Evolutionary conservation across 495 filamentous ascomycete genomes (phyloP).

Genomic region (Penicillium goetzii): DNA sequence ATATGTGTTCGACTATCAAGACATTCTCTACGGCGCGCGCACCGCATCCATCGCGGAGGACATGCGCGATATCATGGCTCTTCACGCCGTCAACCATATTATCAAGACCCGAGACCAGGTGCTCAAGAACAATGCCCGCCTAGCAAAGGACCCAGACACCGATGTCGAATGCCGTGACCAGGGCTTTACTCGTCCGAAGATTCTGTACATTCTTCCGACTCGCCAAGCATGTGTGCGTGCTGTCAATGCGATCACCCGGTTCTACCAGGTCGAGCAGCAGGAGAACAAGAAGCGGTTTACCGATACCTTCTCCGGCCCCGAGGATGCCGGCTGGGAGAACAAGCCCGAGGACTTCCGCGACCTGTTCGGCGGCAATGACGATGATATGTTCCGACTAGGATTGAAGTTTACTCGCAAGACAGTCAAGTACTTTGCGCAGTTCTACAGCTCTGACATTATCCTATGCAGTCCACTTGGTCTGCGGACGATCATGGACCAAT

Average conservation of each 20-base stretch:
- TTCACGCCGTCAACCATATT: constrained; percentile 88
- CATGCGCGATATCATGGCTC: constrained; percentile 71
- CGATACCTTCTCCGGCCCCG: constrained; percentile 70
- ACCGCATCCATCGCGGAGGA: constrained; percentile 63
- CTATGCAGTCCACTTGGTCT: constrained; percentile 87
- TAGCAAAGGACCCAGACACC: constrained; percentile 61
- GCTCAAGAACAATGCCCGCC: constrained; percentile 84
- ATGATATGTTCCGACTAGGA: constrained; percentile 93
- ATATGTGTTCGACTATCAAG: constrained; percentile 72
- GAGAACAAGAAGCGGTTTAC: constrained; percentile 93
- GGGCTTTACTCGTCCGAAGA: constrained; percentile 92
- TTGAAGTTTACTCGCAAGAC: constrained; percentile 95
- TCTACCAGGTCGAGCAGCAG: constrained; percentile 84
- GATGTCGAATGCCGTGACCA: constrained; percentile 87
- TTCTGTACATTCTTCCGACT: constrained; percentile 87
- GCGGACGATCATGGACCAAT: constrained; percentile 82
- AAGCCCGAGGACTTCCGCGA: constrained; percentile 89
- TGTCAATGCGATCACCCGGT: constrained; percentile 69
- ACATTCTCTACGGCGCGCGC: constrained; percentile 77
- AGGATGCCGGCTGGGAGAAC: constrained; percentile 65
- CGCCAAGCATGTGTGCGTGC: constrained; percentile 78
- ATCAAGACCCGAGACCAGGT: constrained; percentile 92
- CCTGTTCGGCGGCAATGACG: constrained; percentile 90
- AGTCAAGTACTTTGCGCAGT: constrained; percentile 90
- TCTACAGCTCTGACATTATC: constrained; percentile 95